Percentiles rank a stretch among this genome's conserved stretches.
Evolutionary conservation across 768 basidiomycete species (phyloP).

Genomic region (Podaxis sp.): DNA sequence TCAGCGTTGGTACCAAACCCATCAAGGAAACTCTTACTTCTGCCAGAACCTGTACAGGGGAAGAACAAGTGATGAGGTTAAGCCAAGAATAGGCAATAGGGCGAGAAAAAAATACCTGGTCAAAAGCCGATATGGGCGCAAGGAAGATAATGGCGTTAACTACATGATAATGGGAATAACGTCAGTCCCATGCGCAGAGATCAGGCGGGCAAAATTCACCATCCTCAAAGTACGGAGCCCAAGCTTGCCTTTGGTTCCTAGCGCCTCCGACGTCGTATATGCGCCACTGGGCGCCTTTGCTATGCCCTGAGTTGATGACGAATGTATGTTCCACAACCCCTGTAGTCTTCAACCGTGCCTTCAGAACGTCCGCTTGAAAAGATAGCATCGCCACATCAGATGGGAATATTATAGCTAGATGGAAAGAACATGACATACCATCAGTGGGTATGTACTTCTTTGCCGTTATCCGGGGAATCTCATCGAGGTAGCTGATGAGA

Average conservation of each 20-base stretch:
- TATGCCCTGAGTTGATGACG: slow-evolving; percentile 55
- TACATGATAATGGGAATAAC: slow-evolving; percentile 27
- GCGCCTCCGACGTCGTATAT: slow-evolving; percentile 87
- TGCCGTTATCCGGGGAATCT: slow-evolving; percentile 77
- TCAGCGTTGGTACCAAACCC: slow-evolving; percentile 12
- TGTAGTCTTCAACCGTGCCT: slow-evolving; percentile 79
- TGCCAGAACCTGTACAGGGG: slow-evolving; percentile 47
- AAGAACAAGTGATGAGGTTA: slow-evolving; percentile 8
- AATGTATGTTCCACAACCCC: slow-evolving; percentile 82
- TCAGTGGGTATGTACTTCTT: slow-evolving; percentile 82
- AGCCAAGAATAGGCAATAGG: slow-evolving; percentile 3
- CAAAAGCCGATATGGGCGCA: slow-evolving; percentile 85
- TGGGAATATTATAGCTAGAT: neutral
- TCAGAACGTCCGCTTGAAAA: slow-evolving; percentile 68
- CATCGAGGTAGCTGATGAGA: slow-evolving; percentile 67
- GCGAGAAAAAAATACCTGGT: slow-evolving; percentile 45
- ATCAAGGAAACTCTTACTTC: slow-evolving; percentile 48
- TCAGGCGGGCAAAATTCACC: slow-evolving; percentile 42
- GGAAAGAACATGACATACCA: slow-evolving; percentile 38
- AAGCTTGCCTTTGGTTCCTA: slow-evolving; percentile 78
- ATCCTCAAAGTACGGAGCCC: slow-evolving; percentile 89
- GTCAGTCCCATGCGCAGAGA: slow-evolving; percentile 5
- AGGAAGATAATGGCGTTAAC: slow-evolving; percentile 89
- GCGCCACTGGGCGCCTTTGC: slow-evolving; percentile 68
- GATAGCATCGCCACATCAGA: slow-evolving; percentile 4